A percentile compares a stretch with the other conserved stretches of the same genome.
Conservation (phyloP, 2,329 filamentous ascomycete species). For the Verticillium nonalfalfae region DNA sequence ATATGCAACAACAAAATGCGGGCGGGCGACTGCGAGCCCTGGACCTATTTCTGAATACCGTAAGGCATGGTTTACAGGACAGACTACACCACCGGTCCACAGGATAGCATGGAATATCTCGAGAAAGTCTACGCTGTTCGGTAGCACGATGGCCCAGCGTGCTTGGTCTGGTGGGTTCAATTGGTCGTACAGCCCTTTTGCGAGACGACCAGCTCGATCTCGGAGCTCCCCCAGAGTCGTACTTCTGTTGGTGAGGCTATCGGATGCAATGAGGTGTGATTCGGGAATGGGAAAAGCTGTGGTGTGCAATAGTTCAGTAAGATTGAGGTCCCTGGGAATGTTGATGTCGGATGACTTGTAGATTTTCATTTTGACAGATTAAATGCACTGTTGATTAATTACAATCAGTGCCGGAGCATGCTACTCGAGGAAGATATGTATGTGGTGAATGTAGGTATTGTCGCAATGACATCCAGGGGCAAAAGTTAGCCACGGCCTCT, state of each 20-base stretch:
- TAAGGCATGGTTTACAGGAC: slow-evolving; percentile 31
- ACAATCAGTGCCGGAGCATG: too few relatives aligned
- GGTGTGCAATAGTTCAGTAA: slow-evolving; percentile 35
- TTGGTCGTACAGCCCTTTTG: slow-evolving; percentile 26
- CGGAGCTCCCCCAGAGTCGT: slow-evolving; percentile 35
- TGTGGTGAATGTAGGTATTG: too few relatives aligned
- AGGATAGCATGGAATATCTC: slow-evolving; percentile 33
- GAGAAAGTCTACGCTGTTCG: slow-evolving; percentile 37
- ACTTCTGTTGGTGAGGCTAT: slow-evolving; percentile 36
- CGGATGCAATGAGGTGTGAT: slow-evolving; percentile 34
- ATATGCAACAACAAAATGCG: slow-evolving; percentile 32
- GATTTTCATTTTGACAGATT: slow-evolving; percentile 19
- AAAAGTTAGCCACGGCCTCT: too few relatives aligned
- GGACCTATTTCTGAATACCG: slow-evolving; percentile 32
- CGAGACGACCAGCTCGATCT: slow-evolving; percentile 30
- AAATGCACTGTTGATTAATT: too few relatives aligned
- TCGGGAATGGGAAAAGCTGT: slow-evolving; percentile 26
- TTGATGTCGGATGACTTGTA: slow-evolving; percentile 23
- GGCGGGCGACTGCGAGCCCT: slow-evolving; percentile 31
- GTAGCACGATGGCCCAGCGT: slow-evolving; percentile 34
- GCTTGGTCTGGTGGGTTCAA: slow-evolving; percentile 26
- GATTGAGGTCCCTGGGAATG: slow-evolving; percentile 31
- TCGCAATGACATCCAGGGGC: too few relatives aligned
- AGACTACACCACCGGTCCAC: slow-evolving; percentile 31
- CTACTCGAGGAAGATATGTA: too few relatives aligned